These are phyloP conservation scores for Rhizopus sp. DNA, from an alignment of 371 early-diverging fungal species.

Conservation along the genomic window DNA sequence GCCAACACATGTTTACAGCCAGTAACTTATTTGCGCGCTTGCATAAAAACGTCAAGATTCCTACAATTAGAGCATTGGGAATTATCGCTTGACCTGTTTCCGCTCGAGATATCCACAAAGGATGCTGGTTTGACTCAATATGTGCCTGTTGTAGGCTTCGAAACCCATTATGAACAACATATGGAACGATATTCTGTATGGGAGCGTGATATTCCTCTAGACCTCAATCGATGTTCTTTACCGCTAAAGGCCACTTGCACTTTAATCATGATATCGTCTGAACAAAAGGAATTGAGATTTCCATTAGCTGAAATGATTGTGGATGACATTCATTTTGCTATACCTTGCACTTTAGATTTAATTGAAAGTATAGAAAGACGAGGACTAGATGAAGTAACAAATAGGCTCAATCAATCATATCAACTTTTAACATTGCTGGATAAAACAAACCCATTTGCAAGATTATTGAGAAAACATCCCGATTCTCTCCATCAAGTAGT, in stretches of 20 bases:
- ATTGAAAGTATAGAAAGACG: slow-evolving; percentile 12
- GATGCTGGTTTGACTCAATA: slow-evolving; percentile 5
- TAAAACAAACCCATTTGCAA: slow-evolving; percentile 16
- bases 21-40: slow-evolving; percentile 8
- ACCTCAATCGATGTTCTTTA: background rate
- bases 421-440: slow-evolving; percentile 7
- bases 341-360: slow-evolving; percentile 7
- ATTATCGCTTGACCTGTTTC: slow-evolving; percentile 6
- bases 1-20: slow-evolving; percentile 11
- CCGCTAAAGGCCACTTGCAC: slow-evolving; percentile 8
- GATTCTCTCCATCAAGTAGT: background rate
- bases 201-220: slow-evolving; percentile 21
- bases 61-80: slow-evolving; percentile 24
- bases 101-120: background rate
- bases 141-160: slow-evolving; percentile 20
- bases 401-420: slow-evolving; percentile 8
- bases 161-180: slow-evolving; percentile 21
- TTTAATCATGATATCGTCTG: slow-evolving; percentile 9
- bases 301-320: slow-evolving; percentile 15
- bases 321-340: slow-evolving; percentile 27
- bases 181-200: slow-evolving; percentile 22
- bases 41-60: slow-evolving; percentile 19
- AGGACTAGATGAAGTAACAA: slow-evolving; percentile 22
- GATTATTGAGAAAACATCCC: slow-evolving; percentile 3
- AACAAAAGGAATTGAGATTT: slow-evolving; percentile 6